phyloP scores from a whole-genome alignment of 768 basidiomycete genomes.

The Lactifluus rugatus region DNA sequence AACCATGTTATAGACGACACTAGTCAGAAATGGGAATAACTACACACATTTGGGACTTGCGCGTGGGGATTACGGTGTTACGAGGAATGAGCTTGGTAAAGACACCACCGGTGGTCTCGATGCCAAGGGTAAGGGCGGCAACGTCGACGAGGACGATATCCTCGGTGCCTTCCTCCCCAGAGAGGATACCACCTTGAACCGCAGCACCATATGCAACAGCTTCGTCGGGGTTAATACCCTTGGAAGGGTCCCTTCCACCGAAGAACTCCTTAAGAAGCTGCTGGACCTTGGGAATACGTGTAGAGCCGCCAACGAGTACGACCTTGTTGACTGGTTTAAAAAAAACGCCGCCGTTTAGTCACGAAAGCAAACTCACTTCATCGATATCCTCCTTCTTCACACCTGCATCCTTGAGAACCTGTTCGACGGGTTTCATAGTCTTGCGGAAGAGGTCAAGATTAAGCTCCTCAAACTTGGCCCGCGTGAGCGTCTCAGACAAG shows the following conservation, averaged over 20 bases:
- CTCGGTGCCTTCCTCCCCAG: slow-evolving; percentile 83
- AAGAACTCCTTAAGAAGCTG: slow-evolving; percentile 98
- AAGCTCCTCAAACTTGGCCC: slow-evolving; percentile 98
- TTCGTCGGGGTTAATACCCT: slow-evolving; percentile 99
- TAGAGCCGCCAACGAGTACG: slow-evolving; percentile 93
- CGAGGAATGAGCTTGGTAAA: slow-evolving; percentile 96
- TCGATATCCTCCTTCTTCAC: slow-evolving; percentile 97
- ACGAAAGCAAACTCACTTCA: slow-evolving; percentile 43
- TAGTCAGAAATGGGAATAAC: neutral
- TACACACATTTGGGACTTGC: slow-evolving; percentile 84
- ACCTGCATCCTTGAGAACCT: slow-evolving; percentile 94
- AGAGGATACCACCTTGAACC: slow-evolving; percentile 96
- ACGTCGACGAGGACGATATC: slow-evolving; percentile 96
- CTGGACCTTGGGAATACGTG: slow-evolving; percentile 99
- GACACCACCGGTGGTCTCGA: slow-evolving; percentile 97
- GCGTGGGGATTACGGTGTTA: slow-evolving; percentile 97
- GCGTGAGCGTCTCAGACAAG: slow-evolving; percentile 92
- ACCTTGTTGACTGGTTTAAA: slow-evolving; percentile 33
- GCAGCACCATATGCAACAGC: slow-evolving; percentile 99
- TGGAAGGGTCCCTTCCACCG: slow-evolving; percentile 86
- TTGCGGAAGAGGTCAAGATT: slow-evolving; percentile 99
- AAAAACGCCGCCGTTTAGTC: neutral
- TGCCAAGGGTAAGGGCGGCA: slow-evolving; percentile 94
- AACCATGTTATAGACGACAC: slow-evolving; percentile 21
- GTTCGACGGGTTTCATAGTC: slow-evolving; percentile 99